Percentiles rank a stretch among this genome's conserved stretches.
phyloP scores from a whole-genome alignment of 257 asterid genomes.

The Solanum okadae region DNA sequence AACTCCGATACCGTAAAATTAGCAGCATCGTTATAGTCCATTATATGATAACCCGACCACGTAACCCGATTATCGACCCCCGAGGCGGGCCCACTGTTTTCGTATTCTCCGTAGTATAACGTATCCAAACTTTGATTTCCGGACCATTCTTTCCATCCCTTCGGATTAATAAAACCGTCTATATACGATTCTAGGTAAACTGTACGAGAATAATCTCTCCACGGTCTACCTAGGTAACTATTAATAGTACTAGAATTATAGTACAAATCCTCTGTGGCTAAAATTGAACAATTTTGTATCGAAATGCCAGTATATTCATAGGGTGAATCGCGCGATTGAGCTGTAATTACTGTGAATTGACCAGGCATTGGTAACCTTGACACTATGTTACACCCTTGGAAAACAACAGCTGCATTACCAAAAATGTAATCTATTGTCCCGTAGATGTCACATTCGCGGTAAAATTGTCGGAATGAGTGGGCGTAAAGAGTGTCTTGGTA shows the following conservation, averaged over 20 bases:
- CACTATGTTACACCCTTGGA: slow-evolving; percentile 67
- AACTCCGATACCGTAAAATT: slow-evolving; percentile 56
- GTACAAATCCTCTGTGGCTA: slow-evolving; percentile 47
- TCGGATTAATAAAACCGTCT: slow-evolving; percentile 34
- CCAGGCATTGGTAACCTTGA: slow-evolving; percentile 62
- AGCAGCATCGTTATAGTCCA: slow-evolving; percentile 58
- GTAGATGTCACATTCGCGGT: slow-evolving; percentile 68
- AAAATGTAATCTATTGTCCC: slow-evolving; percentile 89
- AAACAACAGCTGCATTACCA: slow-evolving; percentile 75
- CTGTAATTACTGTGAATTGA: slow-evolving; percentile 65
- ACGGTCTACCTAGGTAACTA: slow-evolving; percentile 78
- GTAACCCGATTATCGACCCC: slow-evolving; percentile 37
- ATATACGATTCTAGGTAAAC: slow-evolving; percentile 60
- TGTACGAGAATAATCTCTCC: slow-evolving; percentile 62
- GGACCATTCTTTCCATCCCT: slow-evolving; percentile 67
- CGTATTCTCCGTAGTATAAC: slow-evolving; percentile 72
- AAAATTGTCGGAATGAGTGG: slow-evolving; percentile 79
- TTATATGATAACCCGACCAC: slow-evolving; percentile 60
- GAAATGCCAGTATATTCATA: slow-evolving; percentile 64
- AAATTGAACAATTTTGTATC: slow-evolving; percentile 63
- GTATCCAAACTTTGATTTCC: slow-evolving; percentile 52
- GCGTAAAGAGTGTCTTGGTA: slow-evolving; percentile 72
- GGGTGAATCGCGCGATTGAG: slow-evolving; percentile 47
- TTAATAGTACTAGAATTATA: slow-evolving; percentile 20
- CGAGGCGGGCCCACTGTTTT: slow-evolving; percentile 67